Evolutionary conservation across 306 rosid species (phyloP), one percentile per base, ranked within the genome.

Genomic region (Calophaca sinica): DNA sequence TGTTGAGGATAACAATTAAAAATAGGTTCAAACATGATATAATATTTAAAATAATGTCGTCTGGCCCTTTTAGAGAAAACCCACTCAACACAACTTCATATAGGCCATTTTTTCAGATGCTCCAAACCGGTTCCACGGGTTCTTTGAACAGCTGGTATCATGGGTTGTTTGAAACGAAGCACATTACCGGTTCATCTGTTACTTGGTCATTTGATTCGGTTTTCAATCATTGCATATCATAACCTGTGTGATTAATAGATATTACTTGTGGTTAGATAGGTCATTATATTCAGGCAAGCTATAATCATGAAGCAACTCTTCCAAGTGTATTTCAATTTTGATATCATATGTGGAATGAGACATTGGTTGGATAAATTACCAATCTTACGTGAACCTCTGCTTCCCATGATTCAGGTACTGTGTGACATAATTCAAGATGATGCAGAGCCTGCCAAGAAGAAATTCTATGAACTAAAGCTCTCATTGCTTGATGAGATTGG

Each of bases 401-500:
- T 29, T 59, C 67, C 42, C 45, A 68, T 1, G 68, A 50, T 72
- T 35, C 83, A 94, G 98, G 93, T 76, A 51, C 71, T 88, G 72
- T 81, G 63, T 80, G 98, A 91, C 80, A 64, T 91, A 12, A 87
- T 94, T 81, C 96, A 94, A 82, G 92, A 91, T 14, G 82, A 86
- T 52, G 73, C 85, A 7, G 96, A 84, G 70, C 79, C 86, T 76
- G 86, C 96, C 29, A 94, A 94, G 89, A 94, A 88, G 89, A 90
- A 92, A 79, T 75, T 87, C 35, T 94, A 87, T 46, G 98, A 91
- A 38, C 79, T 91, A 60, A 94, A 90, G 82, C 87, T 94, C 51
- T 84, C 88, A 51, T 76, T 94, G 84, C 91, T 94, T 13, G 89
- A 91, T 73, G 96, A 90, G 77, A 88, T 91, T 6, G 96, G 93